Conservation (phyloP, 2,329 filamentous ascomycete genomes). For the Colletotrichum viniferum region DNA sequence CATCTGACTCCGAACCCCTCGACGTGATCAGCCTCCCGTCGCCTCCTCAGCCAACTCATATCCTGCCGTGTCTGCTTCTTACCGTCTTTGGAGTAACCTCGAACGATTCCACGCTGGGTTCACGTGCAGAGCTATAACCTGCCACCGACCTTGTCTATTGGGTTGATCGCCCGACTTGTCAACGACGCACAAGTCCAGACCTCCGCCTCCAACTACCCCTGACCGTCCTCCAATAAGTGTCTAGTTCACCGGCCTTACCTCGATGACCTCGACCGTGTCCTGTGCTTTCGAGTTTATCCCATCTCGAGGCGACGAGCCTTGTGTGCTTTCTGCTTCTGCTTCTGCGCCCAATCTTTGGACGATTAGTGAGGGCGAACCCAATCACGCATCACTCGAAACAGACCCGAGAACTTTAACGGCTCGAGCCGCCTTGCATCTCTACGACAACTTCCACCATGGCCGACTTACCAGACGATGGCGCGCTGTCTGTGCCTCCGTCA, state of each 20-base stretch:
- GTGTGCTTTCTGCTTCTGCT: not conserved
- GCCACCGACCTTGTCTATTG: not conserved
- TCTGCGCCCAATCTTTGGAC: not conserved
- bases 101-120: not conserved
- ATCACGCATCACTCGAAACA: not conserved
- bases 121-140: not conserved
- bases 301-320: not conserved
- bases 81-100: not conserved
- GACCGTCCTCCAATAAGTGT: not conserved
- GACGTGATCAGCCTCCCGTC: not conserved
- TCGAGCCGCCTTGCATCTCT: not conserved
- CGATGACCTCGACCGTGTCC: not conserved
- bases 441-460: conserved; percentile 2
- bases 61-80: not conserved
- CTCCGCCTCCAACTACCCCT: not conserved
- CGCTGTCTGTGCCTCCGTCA: conserved; percentile 16
- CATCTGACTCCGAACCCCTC: conserved; percentile 13
- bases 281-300: not conserved
- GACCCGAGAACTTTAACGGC: conserved; percentile 1
- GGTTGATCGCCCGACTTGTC: not conserved
- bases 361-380: not conserved
- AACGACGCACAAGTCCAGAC: not conserved
- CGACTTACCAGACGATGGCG: not conserved
- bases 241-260: not conserved
- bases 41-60: not conserved